Conservation (phyloP, 2,329 filamentous ascomycete species). For the Cladophialophora exuberans region DNA sequence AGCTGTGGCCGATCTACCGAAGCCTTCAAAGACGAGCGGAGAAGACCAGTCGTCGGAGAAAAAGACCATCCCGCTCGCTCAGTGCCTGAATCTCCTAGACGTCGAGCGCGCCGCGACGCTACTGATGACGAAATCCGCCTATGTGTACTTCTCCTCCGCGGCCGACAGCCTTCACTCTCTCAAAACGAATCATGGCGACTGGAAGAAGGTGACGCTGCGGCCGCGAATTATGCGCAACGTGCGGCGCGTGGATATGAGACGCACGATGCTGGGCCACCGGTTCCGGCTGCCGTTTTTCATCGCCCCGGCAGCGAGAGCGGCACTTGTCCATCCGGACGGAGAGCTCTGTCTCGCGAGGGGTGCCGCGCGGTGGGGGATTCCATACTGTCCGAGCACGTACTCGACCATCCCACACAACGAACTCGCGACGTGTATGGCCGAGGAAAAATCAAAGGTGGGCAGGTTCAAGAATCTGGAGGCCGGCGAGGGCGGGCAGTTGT, state of each 20-base stretch:
- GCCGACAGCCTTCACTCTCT: slow-evolving; percentile 29
- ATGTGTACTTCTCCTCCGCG: slow-evolving; percentile 24
- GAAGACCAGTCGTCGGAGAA: slow-evolving; percentile 8
- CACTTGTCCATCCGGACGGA: slow-evolving; percentile 40
- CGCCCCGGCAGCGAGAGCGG: slow-evolving; percentile 42
- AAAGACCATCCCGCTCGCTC: slow-evolving; percentile 21
- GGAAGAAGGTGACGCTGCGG: slow-evolving; percentile 37
- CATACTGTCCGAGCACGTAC: slow-evolving; percentile 42
- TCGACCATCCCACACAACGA: slow-evolving; percentile 38
- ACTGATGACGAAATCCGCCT: slow-evolving; percentile 12
- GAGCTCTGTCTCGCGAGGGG: slow-evolving; percentile 42
- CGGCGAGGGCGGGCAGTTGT: slow-evolving; percentile 35
- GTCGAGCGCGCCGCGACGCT: slow-evolving; percentile 18
- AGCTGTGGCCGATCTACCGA: slow-evolving; percentile 41
- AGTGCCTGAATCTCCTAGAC: slow-evolving; percentile 23
- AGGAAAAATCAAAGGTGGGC: slow-evolving; percentile 8
- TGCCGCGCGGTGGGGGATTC: slow-evolving; percentile 40
- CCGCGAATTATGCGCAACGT: slow-evolving; percentile 52
- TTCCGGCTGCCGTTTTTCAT: slow-evolving; percentile 44
- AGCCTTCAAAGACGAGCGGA: slow-evolving; percentile 25
- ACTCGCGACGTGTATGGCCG: slow-evolving; percentile 32
- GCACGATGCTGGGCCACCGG: slow-evolving; percentile 39
- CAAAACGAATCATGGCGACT: slow-evolving; percentile 29
- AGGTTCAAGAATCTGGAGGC: slow-evolving; percentile 32
- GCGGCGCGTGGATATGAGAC: slow-evolving; percentile 16